Conservation (phyloP, 2,329 filamentous ascomycete species). For the Zarea fungicola region DNA sequence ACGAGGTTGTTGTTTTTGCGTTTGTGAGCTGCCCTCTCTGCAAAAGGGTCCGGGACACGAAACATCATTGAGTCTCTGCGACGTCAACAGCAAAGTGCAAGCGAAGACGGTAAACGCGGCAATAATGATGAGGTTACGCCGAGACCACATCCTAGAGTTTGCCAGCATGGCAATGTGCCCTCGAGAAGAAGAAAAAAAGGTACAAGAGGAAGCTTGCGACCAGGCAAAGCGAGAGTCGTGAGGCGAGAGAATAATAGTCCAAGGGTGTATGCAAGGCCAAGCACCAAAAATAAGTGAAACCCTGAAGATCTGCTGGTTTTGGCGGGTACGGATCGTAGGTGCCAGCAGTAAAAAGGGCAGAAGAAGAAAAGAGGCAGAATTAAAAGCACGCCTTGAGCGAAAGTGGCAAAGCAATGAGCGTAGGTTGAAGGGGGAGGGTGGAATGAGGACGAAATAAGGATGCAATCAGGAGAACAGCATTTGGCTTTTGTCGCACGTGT, state of each 20-base stretch:
- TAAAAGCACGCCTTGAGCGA: no score
- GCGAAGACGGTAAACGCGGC: slow-evolving; percentile 24
- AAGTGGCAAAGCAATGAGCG: no score
- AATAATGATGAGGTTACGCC: slow-evolving; percentile 24
- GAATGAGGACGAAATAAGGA: no score
- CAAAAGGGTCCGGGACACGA: slow-evolving; percentile 26
- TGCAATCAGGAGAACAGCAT: no score
- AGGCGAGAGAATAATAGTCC: not conserved
- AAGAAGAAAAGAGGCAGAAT: no score
- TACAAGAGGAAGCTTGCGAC: not conserved
- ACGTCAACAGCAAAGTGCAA: slow-evolving; percentile 28
- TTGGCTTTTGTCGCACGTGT: no score
- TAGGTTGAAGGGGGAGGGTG: no score
- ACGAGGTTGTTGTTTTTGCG: not conserved
- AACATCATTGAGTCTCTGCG: slow-evolving; percentile 26
- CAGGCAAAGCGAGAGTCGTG: not conserved
- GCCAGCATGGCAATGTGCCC: slow-evolving; percentile 14
- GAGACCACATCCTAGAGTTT: slow-evolving; percentile 23
- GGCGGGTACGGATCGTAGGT: not conserved
- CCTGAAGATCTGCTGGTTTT: not conserved
- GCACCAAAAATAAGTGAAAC: no score
- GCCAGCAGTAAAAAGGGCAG: no score
- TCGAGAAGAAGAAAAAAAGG: not conserved
- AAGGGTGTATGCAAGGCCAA: no score
- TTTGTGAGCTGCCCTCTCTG: slow-evolving; percentile 12